Evolutionary conservation across 331 rosid species (phyloP).

Genomic region (Dryas integrifolia): DNA sequence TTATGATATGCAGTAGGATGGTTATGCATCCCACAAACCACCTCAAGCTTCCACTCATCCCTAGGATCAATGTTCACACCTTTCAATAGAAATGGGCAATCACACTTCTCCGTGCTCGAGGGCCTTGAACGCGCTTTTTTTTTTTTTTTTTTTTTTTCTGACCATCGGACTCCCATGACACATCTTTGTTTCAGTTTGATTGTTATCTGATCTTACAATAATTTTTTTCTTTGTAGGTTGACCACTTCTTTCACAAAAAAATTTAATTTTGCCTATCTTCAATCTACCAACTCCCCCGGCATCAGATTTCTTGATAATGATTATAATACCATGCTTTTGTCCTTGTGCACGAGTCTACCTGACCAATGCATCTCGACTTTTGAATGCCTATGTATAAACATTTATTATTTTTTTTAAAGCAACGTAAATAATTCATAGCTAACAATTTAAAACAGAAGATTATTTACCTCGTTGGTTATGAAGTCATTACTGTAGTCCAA

Average conservation of each 20-base stretch:
- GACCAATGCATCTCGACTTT: slow-evolving; percentile 22
- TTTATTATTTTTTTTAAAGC: not conserved
- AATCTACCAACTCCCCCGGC: slow-evolving; percentile 8
- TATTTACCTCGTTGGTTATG: slow-evolving; percentile 21
- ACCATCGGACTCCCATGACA: not conserved
- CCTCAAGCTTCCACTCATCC: slow-evolving; percentile 29
- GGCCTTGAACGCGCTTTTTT: too few species aligned
- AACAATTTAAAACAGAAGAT: not conserved
- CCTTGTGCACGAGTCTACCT: slow-evolving; percentile 23
- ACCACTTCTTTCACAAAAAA: slow-evolving; percentile 25
- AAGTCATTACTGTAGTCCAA: slow-evolving; percentile 27
- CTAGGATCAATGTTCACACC: slow-evolving; percentile 16
- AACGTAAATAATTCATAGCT: not conserved
- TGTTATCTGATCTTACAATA: not conserved
- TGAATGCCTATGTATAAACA: slow-evolving; percentile 14
- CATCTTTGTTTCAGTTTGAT: not conserved
- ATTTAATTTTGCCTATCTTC: slow-evolving; percentile 26
- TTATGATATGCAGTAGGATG: not conserved
- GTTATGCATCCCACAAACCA: slow-evolving; percentile 18
- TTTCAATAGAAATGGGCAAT: slow-evolving; percentile 31
- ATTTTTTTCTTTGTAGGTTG: not conserved
- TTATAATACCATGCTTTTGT: slow-evolving; percentile 20
- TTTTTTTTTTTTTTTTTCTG: too few species aligned
- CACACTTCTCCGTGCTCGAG: slow-evolving; percentile 24
- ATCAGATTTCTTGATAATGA: slow-evolving; percentile 30